Conservation (phyloP, 306 rosid genomes). For the Hylodesmum podocarpum region DNA sequence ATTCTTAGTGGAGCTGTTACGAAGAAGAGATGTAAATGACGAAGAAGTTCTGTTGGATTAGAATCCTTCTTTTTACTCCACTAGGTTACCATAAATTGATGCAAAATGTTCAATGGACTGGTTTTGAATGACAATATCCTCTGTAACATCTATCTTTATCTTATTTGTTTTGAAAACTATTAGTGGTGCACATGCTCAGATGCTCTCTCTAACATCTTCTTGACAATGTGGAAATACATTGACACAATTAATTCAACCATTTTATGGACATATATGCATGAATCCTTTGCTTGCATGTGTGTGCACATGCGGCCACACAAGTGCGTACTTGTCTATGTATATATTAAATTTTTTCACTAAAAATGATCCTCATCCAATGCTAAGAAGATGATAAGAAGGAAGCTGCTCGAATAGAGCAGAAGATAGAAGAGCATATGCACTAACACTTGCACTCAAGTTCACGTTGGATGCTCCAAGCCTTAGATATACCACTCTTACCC, state of each 20-base stretch:
- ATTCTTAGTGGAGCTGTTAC: conserved; percentile 73
- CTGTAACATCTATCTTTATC: conserved; percentile 4
- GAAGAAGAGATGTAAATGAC: conserved; percentile 42
- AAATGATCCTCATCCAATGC: too few relatives aligned
- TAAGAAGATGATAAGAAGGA: too few relatives aligned
- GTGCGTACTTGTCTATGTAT: too few relatives aligned
- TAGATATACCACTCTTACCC: too few relatives aligned
- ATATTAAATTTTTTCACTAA: conserved; percentile 18
- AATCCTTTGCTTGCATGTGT: neutral
- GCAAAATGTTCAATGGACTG: neutral
- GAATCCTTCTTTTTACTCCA: neutral
- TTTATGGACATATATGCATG: neutral
- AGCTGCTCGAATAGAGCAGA: too few relatives aligned
- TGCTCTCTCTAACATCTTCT: neutral
- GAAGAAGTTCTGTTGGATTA: neutral
- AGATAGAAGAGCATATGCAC: too few relatives aligned
- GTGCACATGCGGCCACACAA: too few relatives aligned
- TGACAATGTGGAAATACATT: neutral
- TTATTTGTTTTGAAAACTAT: neutral
- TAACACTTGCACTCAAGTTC: too few relatives aligned
- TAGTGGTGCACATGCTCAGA: neutral
- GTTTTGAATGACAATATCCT: conserved; percentile 16
- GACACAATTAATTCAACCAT: neutral
- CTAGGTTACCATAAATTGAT: neutral
- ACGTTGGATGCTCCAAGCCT: too few relatives aligned